These are phyloP conservation scores for Mycotypha africana DNA, from an alignment of 371 early-diverging fungal species.

Conservation along the genomic window DNA sequence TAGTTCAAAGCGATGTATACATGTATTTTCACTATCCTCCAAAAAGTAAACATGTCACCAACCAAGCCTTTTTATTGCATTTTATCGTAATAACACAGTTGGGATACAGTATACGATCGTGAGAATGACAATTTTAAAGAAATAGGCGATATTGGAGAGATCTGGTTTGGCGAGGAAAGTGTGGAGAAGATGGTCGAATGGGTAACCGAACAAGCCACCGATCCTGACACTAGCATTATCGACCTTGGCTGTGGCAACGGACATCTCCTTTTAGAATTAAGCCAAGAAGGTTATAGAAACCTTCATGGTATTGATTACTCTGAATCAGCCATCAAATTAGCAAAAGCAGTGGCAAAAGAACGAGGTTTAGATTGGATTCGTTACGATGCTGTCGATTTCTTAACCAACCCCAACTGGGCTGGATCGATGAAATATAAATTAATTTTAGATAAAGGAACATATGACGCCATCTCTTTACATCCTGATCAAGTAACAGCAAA, in stretches of 20 bases:
- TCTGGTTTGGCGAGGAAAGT: conserved; percentile 87
- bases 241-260: conserved; percentile 95
- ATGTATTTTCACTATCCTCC: too few species aligned
- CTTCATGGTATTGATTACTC: conserved; percentile 88
- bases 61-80: too few species aligned
- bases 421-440: conserved; percentile 45
- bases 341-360: conserved; percentile 48
- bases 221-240: conserved; percentile 44
- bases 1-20: too few species aligned
- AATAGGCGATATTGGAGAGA: conserved; percentile 83
- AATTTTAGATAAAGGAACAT: conserved; percentile 89
- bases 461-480: conserved; percentile 84
- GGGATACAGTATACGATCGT: conserved; percentile 78
- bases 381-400: conserved; percentile 61
- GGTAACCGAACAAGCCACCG: conserved; percentile 51
- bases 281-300: conserved; percentile 60
- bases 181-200: conserved; percentile 82
- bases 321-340: conserved; percentile 64
- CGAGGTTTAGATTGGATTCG: conserved; percentile 37
- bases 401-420: conserved; percentile 45
- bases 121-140: conserved; percentile 79
- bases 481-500: conserved; percentile 46
- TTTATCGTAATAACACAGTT: too few species aligned
- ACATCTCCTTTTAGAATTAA: conserved; percentile 75
- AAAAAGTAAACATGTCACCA: too few species aligned